These are phyloP conservation scores for Blastobotrys malaysiensis DNA, from an alignment of 1,139 yeast species.

Conservation along the genomic window DNA sequence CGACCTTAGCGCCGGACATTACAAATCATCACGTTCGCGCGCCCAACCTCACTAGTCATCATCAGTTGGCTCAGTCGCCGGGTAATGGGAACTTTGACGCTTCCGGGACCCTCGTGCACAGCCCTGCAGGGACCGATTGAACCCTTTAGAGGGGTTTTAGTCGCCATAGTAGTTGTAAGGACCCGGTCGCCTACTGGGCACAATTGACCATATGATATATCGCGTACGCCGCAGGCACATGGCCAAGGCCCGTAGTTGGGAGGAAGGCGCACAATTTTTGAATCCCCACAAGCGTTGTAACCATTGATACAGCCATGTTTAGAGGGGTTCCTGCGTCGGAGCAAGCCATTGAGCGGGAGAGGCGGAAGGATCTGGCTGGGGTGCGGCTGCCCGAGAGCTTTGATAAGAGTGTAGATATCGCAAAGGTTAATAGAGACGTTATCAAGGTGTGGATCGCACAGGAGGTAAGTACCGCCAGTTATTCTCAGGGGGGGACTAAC, in stretches of 20 bases:
- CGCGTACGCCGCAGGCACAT: too few relatives aligned
- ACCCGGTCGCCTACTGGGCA: too few relatives aligned
- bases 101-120: too few relatives aligned
- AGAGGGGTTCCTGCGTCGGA: neutral
- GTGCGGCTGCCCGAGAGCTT: neutral
- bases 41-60: neutral
- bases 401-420: neutral
- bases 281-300: neutral
- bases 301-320: neutral
- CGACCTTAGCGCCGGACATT: neutral
- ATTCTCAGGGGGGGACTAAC: neutral
- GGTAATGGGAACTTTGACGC: too few relatives aligned
- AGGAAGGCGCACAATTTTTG: neutral
- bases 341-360: neutral
- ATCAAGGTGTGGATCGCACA: constrained; percentile 2
- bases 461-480: neutral
- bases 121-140: too few relatives aligned
- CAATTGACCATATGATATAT: too few relatives aligned
- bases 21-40: neutral
- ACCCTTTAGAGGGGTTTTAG: too few relatives aligned
- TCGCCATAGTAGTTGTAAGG: too few relatives aligned
- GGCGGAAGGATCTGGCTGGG: neutral
- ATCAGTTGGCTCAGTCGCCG: neutral
- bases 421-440: neutral
- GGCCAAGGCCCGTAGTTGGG: too few relatives aligned